phyloP scores from a whole-genome alignment of 2,329 filamentous ascomycete species.

The Leptographium radiaticola region DNA sequence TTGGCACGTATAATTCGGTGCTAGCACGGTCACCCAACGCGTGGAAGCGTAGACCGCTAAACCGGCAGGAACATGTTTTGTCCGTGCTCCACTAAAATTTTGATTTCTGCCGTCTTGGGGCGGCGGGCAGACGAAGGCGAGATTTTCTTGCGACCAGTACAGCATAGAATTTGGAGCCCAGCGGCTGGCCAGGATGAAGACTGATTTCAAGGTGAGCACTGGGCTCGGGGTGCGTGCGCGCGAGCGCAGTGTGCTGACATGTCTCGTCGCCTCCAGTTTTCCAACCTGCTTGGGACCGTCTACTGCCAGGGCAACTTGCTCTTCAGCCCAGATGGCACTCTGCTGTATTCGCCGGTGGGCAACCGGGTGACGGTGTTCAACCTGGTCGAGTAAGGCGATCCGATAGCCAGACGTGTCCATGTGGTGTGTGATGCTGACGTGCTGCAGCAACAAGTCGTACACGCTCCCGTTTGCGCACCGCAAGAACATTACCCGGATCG shows the following conservation, averaged over 20 bases:
- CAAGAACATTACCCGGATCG: conserved; percentile 81
- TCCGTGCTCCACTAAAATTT: background rate
- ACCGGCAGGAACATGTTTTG: background rate
- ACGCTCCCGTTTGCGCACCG: conserved; percentile 85
- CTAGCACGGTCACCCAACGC: too few relatives aligned
- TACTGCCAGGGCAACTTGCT: conserved; percentile 96
- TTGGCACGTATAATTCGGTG: too few relatives aligned
- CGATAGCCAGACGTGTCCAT: background rate
- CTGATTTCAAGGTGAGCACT: conserved; percentile 73
- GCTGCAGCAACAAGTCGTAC: conserved; percentile 64
- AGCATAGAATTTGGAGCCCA: background rate
- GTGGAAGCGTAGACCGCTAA: too few relatives aligned
- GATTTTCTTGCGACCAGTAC: conserved; percentile 5
- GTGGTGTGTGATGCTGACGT: conserved; percentile 9
- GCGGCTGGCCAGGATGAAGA: conserved; percentile 69
- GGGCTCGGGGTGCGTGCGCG: background rate
- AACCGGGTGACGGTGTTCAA: conserved; percentile 95
- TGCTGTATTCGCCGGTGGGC: conserved; percentile 88
- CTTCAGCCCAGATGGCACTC: conserved; percentile 92
- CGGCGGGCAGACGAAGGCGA: background rate
- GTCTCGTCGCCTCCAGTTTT: conserved; percentile 51
- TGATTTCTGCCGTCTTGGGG: background rate
- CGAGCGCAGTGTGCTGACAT: background rate
- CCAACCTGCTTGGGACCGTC: conserved; percentile 93
- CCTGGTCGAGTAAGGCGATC: conserved; percentile 65